Evolutionary conservation across 2,329 filamentous ascomycete genomes (phyloP), one percentile per base, ranked within the genome.

Genomic region (Penicillium frequentans): DNA sequence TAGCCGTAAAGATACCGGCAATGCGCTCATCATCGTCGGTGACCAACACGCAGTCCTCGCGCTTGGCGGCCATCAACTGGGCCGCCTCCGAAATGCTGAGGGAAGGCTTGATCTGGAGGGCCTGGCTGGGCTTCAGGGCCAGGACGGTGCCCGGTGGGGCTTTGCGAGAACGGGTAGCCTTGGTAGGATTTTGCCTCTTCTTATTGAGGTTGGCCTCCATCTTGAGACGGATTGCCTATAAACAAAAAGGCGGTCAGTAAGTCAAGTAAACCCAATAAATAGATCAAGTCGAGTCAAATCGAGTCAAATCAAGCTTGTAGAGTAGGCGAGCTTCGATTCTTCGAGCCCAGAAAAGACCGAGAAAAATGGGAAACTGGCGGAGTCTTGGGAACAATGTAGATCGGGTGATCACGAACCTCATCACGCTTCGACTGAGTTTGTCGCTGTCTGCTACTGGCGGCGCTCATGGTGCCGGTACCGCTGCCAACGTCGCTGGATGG

Each of bases 1-100:
- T 99, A 65, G 95, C 95, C 0, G 95, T 99, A 76, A 99, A 99
- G 75, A 99, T 99, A 79, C 95, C 95, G 45, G 95, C 91, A 77
- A 99, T 99, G 47, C 95, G 86, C 71, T 99, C 95, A 76, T 99
- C 93, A 64, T 98, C 93, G 74, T 99, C 95, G 43, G 95, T 99
- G 24, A 99, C 95, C 59, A 99, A 80, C 39, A 99, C 95, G 70
- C 95, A 99, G 75, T 99, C 95, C 77, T 99, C 95, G 68, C 95
- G 86, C 84, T 99, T 99, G 50, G 95, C 95, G 55, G 95, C 95
- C 95, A 99, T 99, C 71, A 99, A 82, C 81, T 99, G 95, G 42
- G 95, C 95, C 49, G 95, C 95, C 79, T 99, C 95, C 62, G 95
- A 89, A 55, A 99, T 93, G 49, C 91, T 96, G 26, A 92, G 97